Base-by-base conservation (phyloP, 805 yeast species). In the Diddensiella santjacobensis region DNA sequence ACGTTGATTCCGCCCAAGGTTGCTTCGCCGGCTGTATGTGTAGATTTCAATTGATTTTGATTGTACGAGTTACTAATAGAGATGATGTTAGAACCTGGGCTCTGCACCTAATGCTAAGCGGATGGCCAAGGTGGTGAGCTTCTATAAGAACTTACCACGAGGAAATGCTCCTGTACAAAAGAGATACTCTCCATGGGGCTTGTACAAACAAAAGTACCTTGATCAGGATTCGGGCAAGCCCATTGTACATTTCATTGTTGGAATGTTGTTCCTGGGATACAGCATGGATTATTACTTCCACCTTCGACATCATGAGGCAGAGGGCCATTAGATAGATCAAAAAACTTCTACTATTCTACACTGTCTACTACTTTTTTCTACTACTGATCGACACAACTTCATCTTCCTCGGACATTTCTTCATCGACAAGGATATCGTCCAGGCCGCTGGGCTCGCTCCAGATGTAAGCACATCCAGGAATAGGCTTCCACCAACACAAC, bases 1-100 rank as follows among this genome's bases (percentile, higher is more conserved):
- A 85, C 97, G 65, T 79, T 91, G 75, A 90, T 91, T 67, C 99
- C 99, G 62, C 99, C 99, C 70, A 91, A 91, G 91, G 83, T 91
- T 67, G 97, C 96, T 49, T 89, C 97, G 55, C 93, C 96, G 41
- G 79, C 83, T 72, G 91, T 84, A 79, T 63, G 90, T 77, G 42
- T n/a, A n/a, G n/a, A n/a, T n/a, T n/a, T n/a, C n/a, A n/a, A n/a
- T n/a, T n/a, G n/a, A n/a, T 13, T 11, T n/a, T n/a, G 45, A 35
- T 8, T 40, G 40, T 18, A 20, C 10, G 8, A 40, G n/a, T n/a
- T n/a, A n/a, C n/a, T n/a, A n/a, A n/a, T n/a, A n/a, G n/a, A n/a
- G n/a, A n/a, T n/a, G n/a, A n/a, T n/a, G 22, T 17, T 41, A 83
- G 84, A 90, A 88, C 84, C 77, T 93, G 59, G 96, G 96, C 52